Evolutionary conservation across 2,329 filamentous ascomycete species (phyloP), one percentile per base, ranked within the genome.

Genomic region (Xylaria multiplex): DNA sequence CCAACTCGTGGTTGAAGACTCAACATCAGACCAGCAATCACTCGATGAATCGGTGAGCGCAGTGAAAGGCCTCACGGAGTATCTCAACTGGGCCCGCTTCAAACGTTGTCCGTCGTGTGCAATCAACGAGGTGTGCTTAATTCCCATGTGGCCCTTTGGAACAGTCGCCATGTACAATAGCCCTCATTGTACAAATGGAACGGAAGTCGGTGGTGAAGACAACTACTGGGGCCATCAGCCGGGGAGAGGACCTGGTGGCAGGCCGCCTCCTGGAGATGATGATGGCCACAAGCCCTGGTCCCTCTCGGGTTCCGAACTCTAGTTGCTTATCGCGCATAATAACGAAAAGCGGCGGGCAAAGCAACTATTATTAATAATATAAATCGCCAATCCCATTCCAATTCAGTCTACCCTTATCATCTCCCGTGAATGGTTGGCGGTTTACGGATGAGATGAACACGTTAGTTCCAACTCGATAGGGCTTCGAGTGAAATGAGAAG

Each of bases 131-230:
- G 62, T 80, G 30, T 81, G 80, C 66, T 75, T 78, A 24, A 64
- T 80, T 11, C 76, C 79, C 9, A 79, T 81, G 78, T 81, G 77
- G 69, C 80, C 79, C 0, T 68, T 75, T n/a, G 79, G 79, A 14
- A 69, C 69, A 14, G 66, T 66, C 14, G 74, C 76, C 16, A 75
- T 77, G 7, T 72, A 78, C 50, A 72, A 74, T 43, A 69, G 69
- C 43, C 77, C 77, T 0, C 74, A 71, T 52, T 79, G 77, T 59
- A 45, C 65, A 56, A 70, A 72, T 57, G 61, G 53, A n/a, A 64
- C 69, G 11, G n/a, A 43, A 11, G 8, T 70, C 2, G 7, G 7
- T n/a, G 66, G 57, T n/a, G 69, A 65, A 24, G 22, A 62, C 7
- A 52, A 48, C 35, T 73, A 73, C 59, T 73, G 71, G 71, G 35